Conservation (phyloP, 129 eudicot genomes). For the Logfia minima region DNA sequence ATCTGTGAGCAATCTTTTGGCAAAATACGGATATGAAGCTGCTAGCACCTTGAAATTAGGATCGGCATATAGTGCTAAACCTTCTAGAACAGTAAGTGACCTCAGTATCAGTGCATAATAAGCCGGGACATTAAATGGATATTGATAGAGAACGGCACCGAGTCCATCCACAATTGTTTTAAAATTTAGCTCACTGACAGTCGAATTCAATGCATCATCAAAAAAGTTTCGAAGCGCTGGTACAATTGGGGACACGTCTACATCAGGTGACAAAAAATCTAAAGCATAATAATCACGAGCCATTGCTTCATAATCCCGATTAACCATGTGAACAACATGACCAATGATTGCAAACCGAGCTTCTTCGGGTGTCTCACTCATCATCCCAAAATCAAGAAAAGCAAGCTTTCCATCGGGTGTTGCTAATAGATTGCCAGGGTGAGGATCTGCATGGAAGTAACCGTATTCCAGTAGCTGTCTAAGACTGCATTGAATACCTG, state of each 20-base stretch:
- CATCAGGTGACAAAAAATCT: constrained; percentile 82
- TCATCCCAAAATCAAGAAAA: constrained; percentile 96
- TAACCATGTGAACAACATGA: constrained; percentile 98
- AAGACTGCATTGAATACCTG: constrained; percentile 92
- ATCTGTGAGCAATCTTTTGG: constrained; percentile 92
- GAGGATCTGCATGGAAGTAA: constrained; percentile 98
- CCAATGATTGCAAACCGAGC: constrained; percentile 97
- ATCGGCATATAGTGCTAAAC: constrained; percentile 88
- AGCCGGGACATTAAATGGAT: constrained; percentile 92
- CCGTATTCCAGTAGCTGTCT: constrained; percentile 95
- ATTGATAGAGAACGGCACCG: constrained; percentile 84
- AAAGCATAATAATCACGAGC: constrained; percentile 93
- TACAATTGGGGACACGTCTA: constrained; percentile 89
- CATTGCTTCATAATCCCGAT: constrained; percentile 99
- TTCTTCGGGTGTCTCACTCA: constrained; percentile 96
- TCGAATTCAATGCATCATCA: constrained; percentile 83
- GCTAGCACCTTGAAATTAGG: constrained; percentile 96
- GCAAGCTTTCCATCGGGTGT: constrained; percentile 98
- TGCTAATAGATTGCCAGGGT: constrained; percentile 92
- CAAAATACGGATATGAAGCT: constrained; percentile 98
- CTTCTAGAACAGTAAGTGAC: constrained; percentile 98
- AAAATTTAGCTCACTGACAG: constrained; percentile 95
- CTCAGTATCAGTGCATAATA: constrained; percentile 92
- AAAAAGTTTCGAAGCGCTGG: constrained; percentile 87
- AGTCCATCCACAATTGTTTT: constrained; percentile 92